These are phyloP conservation scores for Eucalyptus polybractea DNA, from an alignment of 345 rosid genomes.

Conservation along the genomic window DNA sequence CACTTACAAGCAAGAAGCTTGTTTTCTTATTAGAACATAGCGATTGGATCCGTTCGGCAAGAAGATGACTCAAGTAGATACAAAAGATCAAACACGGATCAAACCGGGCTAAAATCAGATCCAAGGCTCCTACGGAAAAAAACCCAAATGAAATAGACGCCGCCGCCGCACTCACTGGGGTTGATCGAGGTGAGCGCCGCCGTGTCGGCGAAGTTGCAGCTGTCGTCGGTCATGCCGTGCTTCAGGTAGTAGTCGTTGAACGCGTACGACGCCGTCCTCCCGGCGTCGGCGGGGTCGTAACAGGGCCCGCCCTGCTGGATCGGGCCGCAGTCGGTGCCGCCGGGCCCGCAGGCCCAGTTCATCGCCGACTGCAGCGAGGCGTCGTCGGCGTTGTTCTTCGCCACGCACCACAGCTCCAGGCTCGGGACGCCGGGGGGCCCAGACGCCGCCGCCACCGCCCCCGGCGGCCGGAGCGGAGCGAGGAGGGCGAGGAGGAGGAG, in stretches of 20 bases:
- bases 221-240: slow-evolving; percentile 58
- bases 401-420: slow-evolving; percentile 79
- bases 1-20: not conserved
- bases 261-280: slow-evolving; percentile 57
- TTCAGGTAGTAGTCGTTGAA: slow-evolving; percentile 70
- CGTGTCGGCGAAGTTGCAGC: slow-evolving; percentile 53
- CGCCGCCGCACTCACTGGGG: slow-evolving; percentile 39
- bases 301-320: slow-evolving; percentile 66
- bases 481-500: not conserved
- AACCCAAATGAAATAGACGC: not conserved
- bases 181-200: slow-evolving; percentile 69
- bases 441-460: not conserved
- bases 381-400: slow-evolving; percentile 81
- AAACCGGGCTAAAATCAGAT: not conserved
- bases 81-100: not conserved
- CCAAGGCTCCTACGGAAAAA: not conserved
- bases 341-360: slow-evolving; percentile 76
- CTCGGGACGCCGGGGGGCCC: not conserved
- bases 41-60: not conserved
- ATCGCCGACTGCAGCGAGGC: slow-evolving; percentile 51
- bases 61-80: not conserved
- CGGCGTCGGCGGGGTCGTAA: slow-evolving; percentile 42
- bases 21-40: not conserved
- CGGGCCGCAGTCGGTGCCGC: slow-evolving; percentile 45
- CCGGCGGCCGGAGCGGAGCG: not conserved